Conservation (phyloP, 345 rosid species). For the Gossypium rotundifolium region DNA sequence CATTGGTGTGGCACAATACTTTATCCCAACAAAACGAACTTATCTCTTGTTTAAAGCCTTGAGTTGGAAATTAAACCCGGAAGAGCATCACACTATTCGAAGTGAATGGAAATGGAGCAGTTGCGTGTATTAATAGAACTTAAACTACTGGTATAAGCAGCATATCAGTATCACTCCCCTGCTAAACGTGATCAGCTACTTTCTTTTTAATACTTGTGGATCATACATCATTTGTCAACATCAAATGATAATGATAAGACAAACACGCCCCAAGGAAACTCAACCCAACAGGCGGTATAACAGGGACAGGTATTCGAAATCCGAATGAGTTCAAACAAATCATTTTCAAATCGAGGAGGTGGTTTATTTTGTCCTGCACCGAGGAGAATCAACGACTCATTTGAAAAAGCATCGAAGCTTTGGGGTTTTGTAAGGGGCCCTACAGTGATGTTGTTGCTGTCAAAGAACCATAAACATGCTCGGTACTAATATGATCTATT, state of each 20-base stretch:
- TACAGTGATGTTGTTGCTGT: too few species aligned
- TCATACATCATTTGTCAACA: neutral
- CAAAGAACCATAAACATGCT: neutral
- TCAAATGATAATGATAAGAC: neutral
- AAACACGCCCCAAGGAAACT: neutral
- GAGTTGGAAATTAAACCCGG: too few species aligned
- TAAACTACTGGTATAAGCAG: too few species aligned
- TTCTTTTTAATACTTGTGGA: too few species aligned
- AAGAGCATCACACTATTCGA: too few species aligned
- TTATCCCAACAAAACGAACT: neutral
- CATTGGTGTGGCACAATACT: neutral
- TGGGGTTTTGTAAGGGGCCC: neutral
- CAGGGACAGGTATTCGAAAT: neutral
- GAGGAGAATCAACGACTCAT: neutral
- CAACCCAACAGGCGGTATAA: neutral
- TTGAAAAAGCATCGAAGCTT: neutral
- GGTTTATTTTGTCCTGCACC: neutral
- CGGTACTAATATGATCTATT: neutral
- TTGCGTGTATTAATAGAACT: too few species aligned
- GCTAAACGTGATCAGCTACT: neutral
- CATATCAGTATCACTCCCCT: too few species aligned
- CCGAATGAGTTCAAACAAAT: neutral
- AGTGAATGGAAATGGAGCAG: too few species aligned
- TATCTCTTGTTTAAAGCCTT: neutral
- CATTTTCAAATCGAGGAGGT: neutral